phyloP scores from a whole-genome alignment of 805 yeast species.

The Candida broadrunensis region DNA sequence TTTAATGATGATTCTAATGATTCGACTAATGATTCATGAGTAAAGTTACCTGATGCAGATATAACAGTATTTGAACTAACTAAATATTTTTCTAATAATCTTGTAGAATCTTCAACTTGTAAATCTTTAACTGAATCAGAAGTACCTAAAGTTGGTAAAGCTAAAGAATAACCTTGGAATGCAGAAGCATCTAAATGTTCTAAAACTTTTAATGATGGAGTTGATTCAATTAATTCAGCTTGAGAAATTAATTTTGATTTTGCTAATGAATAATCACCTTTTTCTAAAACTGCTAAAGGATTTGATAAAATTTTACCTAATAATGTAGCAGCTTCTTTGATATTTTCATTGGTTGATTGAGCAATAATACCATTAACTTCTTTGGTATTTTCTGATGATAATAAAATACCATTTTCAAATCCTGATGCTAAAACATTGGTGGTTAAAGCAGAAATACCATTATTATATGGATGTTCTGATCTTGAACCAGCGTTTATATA shows the following conservation, averaged over 20 bases:
- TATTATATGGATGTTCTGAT: constrained; percentile 75
- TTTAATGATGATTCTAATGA: constrained; percentile 53
- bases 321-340: constrained; percentile 49
- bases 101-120: constrained; percentile 54
- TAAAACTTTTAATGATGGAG: constrained; percentile 53
- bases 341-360: constrained; percentile 49
- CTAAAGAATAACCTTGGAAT: constrained; percentile 81
- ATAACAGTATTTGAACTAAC: constrained; percentile 65
- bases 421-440: constrained; percentile 47
- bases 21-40: constrained; percentile 68
- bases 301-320: constrained; percentile 44
- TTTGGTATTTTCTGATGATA: constrained; percentile 53
- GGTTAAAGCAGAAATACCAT: constrained; percentile 72
- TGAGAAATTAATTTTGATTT: constrained; percentile 44
- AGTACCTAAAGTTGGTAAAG: constrained; percentile 76
- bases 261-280: constrained; percentile 46
- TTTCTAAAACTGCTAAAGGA: constrained; percentile 35
- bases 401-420: constrained; percentile 51
- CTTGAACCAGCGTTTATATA: constrained; percentile 77
- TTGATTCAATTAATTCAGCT: constrained; percentile 55
- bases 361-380: constrained; percentile 66
- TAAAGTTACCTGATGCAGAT: constrained; percentile 68
- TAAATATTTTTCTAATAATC: constrained; percentile 55
- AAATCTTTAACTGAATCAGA: constrained; percentile 58
- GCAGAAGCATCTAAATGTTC: constrained; percentile 83